Evolutionary conservation across 1,284 basidiomycete genomes (phyloP).

Genomic region (Fomitiporia mediterranea): DNA sequence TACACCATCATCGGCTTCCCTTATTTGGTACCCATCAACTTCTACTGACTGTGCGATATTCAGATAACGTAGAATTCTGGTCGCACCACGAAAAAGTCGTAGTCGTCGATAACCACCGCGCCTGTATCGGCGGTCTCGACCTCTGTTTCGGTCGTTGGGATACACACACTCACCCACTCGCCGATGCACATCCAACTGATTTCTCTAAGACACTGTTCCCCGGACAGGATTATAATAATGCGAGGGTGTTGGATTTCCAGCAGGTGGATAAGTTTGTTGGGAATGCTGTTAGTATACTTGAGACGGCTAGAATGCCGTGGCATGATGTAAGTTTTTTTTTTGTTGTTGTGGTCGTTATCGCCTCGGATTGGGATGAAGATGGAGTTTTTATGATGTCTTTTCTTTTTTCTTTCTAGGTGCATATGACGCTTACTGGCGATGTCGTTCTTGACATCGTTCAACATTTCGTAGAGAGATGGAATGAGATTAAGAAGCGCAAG

Average conservation of each 20-base stretch:
- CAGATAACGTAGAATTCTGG: constrained; percentile 76
- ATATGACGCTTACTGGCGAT: constrained; percentile 82
- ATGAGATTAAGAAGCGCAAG: constrained; percentile 79
- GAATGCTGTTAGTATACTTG: constrained; percentile 68
- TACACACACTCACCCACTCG: constrained; percentile 78
- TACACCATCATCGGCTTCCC: constrained; percentile 25
- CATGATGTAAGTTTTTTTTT: constrained; percentile 59
- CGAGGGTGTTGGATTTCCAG: constrained; percentile 76
- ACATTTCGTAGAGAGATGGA: constrained; percentile 89
- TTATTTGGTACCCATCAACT: background rate
- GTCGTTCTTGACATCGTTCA: constrained; percentile 86
- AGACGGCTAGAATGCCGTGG: constrained; percentile 83
- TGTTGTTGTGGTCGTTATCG: background rate
- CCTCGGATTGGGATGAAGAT: background rate
- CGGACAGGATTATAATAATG: constrained; percentile 93
- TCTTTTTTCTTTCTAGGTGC: constrained; percentile 43
- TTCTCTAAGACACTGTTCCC: constrained; percentile 83
- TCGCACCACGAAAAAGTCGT: constrained; percentile 82
- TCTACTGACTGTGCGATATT: background rate
- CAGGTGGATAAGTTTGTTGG: constrained; percentile 77
- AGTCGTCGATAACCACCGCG: constrained; percentile 81
- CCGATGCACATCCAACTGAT: constrained; percentile 86
- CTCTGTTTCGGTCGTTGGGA: constrained; percentile 97
- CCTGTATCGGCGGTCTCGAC: constrained; percentile 83
- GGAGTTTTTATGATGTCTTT: background rate